phyloP scores from a whole-genome alignment of 2,329 filamentous ascomycete species.

The Aspergillus fumigatus region DNA sequence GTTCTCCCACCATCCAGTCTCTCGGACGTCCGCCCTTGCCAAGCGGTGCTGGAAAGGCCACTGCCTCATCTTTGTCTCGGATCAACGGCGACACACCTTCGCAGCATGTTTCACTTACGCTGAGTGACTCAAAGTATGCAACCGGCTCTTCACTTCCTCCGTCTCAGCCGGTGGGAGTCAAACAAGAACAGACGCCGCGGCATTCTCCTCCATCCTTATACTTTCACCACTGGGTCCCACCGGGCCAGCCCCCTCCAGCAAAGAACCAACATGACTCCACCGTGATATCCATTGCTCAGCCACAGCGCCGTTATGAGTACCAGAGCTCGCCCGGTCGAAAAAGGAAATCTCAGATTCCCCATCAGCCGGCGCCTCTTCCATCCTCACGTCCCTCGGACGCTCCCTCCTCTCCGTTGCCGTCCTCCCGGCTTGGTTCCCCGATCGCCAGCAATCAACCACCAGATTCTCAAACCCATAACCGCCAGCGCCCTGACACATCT shows the following conservation, averaged over 20 bases:
- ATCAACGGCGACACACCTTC: constrained; percentile 41
- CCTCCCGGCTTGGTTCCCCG: constrained; percentile 21
- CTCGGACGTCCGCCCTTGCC: constrained; percentile 12
- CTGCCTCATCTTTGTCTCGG: constrained; percentile 14
- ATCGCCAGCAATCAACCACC: constrained; percentile 22
- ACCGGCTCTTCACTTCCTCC: constrained; percentile 41
- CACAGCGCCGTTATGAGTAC: constrained; percentile 53
- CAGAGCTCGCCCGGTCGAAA: constrained; percentile 73
- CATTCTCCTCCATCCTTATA: constrained; percentile 72
- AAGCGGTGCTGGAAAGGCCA: constrained; percentile 14
- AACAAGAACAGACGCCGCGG: constrained; percentile 55
- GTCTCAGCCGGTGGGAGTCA: constrained; percentile 48
- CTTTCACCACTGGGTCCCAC: constrained; percentile 91
- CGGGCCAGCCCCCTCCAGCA: constrained; percentile 66
- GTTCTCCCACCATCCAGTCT: constrained; percentile 11
- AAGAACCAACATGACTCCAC: constrained; percentile 55
- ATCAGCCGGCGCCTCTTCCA: constrained; percentile 49
- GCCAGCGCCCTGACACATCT: constrained; percentile 9
- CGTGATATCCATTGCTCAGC: constrained; percentile 42
- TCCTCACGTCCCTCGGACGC: constrained; percentile 45
- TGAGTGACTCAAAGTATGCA: constrained; percentile 21
- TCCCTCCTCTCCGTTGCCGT: neutral
- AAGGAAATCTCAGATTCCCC: constrained; percentile 64
- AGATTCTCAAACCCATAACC: constrained; percentile 1
- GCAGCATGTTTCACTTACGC: constrained; percentile 30